Base-by-base conservation (phyloP, 2,329 filamentous ascomycete genomes). In the Massarina eburnea region DNA sequence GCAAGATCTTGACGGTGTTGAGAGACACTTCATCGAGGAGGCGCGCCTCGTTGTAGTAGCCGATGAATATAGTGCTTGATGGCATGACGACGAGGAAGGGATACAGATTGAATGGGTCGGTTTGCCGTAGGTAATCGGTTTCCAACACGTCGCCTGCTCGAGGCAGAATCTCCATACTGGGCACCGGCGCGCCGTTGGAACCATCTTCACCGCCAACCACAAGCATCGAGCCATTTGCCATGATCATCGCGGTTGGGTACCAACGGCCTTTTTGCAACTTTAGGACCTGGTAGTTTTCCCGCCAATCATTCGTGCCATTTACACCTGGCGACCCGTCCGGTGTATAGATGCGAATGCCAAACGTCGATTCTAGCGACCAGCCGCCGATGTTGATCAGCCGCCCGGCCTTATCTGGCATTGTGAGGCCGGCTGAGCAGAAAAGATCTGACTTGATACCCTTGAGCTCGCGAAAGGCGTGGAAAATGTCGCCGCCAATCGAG, bases 61-160 rank as follows among this genome's bases (percentile, higher is more conserved):
- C 76, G 19, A 84, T 79, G 52, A 86, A 81, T 61, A 87, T 85
- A 14, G 80, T 78, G 3, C 82, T 80, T 1, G 77, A 76, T 1
- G 83, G 83, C 9, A 87, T 68, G 7, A 85, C 80, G 10, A 75
- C 74, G 19, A 84, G 64, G 71, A 81, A 87, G 0, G 85, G 85
- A 48, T 88, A 88, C 24, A 86, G 67, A 58, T 86, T 87, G 69
- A 83, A 81, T 1, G 84, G 84, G 48, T 86, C 80, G 3, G 83
- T 86, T 12, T 79, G 74, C 48, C 79, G 71, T 17, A 87, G 76
- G 71, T 81, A 86, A 42, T 85, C 80, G 67, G 83, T 78, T 58
- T 76, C 75, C 19, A 83, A 65, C 2, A 77, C 69, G 30, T 71
- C 66, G n/a, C 76, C 76, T 26, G 76, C 77, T 14, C 67, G 72